Conservation (phyloP, 1,284 basidiomycete species). For the Psilocybe mexicana region DNA sequence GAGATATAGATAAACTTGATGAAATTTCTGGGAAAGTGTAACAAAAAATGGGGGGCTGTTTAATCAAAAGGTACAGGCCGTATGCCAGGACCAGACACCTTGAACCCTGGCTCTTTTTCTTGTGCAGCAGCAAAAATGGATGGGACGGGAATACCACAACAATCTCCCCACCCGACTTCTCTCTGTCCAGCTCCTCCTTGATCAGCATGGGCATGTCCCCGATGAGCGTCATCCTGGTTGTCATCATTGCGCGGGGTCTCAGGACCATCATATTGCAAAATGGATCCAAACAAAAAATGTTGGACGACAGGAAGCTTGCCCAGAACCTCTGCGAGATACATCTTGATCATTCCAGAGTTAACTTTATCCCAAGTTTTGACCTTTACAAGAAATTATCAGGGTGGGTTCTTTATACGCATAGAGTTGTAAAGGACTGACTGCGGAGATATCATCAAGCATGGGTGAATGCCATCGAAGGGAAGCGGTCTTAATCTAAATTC, state of each 20-base stretch:
- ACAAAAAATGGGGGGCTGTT: neutral
- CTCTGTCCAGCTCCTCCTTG: constrained; percentile 48
- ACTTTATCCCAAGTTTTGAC: constrained; percentile 98
- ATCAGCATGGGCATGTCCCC: constrained; percentile 64
- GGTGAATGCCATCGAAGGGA: constrained; percentile 98
- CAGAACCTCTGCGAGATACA: constrained; percentile 95
- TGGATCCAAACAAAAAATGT: constrained; percentile 92
- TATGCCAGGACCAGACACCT: constrained; percentile 60
- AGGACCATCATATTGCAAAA: constrained; percentile 75
- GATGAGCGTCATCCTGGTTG: constrained; percentile 40
- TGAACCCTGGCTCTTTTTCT: constrained; percentile 31
- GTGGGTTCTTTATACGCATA: neutral
- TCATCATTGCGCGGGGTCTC: constrained; percentile 37
- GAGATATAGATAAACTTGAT: neutral
- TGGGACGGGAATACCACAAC: constrained; percentile 89
- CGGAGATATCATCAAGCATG: constrained; percentile 98
- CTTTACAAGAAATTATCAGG: constrained; percentile 33
- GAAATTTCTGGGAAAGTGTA: neutral
- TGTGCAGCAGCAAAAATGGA: constrained; percentile 79
- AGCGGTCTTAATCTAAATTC: constrained; percentile 85
- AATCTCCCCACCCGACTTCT: constrained; percentile 85
- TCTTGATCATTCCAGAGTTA: constrained; percentile 97
- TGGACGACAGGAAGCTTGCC: constrained; percentile 96
- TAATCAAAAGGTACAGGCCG: constrained; percentile 85
- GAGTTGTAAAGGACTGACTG: constrained; percentile 45